Base-by-base conservation (phyloP, 2,329 filamentous ascomycete genomes). In the Trichoderma citrinoviride region DNA sequence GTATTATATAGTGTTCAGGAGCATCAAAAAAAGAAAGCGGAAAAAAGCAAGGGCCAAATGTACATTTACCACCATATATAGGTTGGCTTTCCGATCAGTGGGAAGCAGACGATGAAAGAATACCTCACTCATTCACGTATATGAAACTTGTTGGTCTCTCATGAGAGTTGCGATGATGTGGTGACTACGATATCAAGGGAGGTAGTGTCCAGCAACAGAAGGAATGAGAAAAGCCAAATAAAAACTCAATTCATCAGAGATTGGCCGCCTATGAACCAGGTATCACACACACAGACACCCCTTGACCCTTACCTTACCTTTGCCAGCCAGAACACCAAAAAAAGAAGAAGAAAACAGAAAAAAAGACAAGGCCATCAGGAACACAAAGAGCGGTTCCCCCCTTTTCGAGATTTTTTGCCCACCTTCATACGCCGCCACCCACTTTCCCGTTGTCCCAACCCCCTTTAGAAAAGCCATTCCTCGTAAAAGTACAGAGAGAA, bases 81-180 rank as follows among this genome's bases (percentile, higher is more conserved):
- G 58, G 49, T 43, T 17, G 55, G 49, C 60, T 62, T 62, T 62
- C 60, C 25, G 43, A 25, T 14, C 40, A 46, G 40, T 29, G 46
- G 40, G 60, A 50, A 50, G 60, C 60, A 46, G 25, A 40, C 40
- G 25, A 47, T 37, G 54, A 65, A 67, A 54, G 63, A 65, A 55
- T 68, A 68, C 67, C 64, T 68, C 67, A 68, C 68, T 69, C 67
- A 68, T 53, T 44, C 47, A 56, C 50, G 49, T n/a, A 63, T n/a
- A 54, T 46, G 7, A 10, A 37, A 37, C 12, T 12, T 12, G 12
- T 14, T 37, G 8, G 37, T 23, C 19, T 15, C 7, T 1, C 5
- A 6, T 21, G 17, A 27, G 21, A 44, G 4, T 53, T 27, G 2
- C 3, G 19, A n/a, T 17, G 17, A 27, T n/a, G 33, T 10, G 12